A percentile compares a stretch with the other conserved stretches of the same genome.
phyloP scores from a whole-genome alignment of 768 basidiomycete species.

The Lactifluus volemus region DNA sequence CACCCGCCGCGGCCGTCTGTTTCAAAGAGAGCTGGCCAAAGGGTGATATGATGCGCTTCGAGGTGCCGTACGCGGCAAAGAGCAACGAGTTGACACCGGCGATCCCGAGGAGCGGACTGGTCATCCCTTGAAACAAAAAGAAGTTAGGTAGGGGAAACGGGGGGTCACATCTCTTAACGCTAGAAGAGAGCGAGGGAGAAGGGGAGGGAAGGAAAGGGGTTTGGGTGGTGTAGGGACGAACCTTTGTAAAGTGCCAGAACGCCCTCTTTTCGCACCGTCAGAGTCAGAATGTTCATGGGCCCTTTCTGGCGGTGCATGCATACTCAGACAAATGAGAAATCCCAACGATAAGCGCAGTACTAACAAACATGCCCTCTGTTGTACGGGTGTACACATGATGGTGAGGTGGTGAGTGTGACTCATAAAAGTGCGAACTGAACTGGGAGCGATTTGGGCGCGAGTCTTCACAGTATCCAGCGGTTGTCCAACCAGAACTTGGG shows the following conservation, averaged over 20 bases:
- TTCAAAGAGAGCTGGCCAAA: conserved; percentile 75
- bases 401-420: conserved; percentile 5
- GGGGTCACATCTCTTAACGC: no score
- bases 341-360: conserved; percentile 25
- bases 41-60: conserved; percentile 78
- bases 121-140: conserved; percentile 53
- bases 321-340: background rate
- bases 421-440: conserved; percentile 35
- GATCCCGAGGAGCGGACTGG: conserved; percentile 83
- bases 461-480: conserved; percentile 87
- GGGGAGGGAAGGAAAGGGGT: no score
- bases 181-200: background rate
- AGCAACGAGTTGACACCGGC: conserved; percentile 94
- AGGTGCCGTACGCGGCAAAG: conserved; percentile 83
- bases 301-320: conserved; percentile 52
- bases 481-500: conserved; percentile 92
- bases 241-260: conserved; percentile 94
- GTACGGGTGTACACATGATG: background rate
- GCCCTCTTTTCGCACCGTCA: conserved; percentile 82
- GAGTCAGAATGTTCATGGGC: conserved; percentile 80
- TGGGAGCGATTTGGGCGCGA: conserved; percentile 77
- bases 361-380: conserved; percentile 81
- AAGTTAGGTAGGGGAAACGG: background rate
- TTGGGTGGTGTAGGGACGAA: conserved; percentile 24
- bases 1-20: conserved; percentile 78